Evolutionary conservation across 1,284 basidiomycete genomes (phyloP).

Genomic region (Hemileccinum hortonii): DNA sequence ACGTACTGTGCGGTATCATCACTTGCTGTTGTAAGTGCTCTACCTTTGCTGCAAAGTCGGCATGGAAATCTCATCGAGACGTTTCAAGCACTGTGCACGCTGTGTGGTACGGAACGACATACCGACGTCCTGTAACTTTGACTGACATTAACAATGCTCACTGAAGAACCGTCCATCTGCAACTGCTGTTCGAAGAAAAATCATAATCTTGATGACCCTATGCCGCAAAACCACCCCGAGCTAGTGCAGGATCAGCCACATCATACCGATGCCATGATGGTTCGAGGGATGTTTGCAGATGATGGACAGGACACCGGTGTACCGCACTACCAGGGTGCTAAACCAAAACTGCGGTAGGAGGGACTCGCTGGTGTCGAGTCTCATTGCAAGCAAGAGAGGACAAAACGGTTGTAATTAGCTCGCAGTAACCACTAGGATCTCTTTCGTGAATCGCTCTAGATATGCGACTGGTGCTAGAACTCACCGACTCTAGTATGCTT

Average conservation of each 20-base stretch:
- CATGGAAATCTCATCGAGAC: conserved; percentile 6
- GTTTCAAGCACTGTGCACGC: conserved; percentile 17
- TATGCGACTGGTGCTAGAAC: neutral
- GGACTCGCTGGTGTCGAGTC: neutral
- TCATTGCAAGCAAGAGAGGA: neutral
- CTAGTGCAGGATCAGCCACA: conserved; percentile 19
- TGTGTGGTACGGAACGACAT: conserved; percentile 12
- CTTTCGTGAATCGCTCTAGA: neutral
- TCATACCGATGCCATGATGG: conserved; percentile 14
- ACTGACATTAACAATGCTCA: conserved; percentile 1
- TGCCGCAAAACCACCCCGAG: neutral
- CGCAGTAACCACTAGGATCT: neutral
- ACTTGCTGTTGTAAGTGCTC: conserved; percentile 26
- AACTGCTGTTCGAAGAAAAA: conserved; percentile 18
- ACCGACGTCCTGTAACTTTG: neutral
- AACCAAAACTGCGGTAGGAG: conserved; percentile 14
- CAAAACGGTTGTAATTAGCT: neutral
- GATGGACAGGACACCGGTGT: conserved; percentile 4
- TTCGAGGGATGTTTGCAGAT: conserved; percentile 8
- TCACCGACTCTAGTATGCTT: conserved; percentile 14
- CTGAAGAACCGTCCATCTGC: conserved; percentile 16
- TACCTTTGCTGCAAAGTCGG: neutral
- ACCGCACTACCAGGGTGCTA: conserved; percentile 20
- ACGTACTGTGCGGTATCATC: conserved; percentile 20
- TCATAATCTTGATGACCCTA: conserved; percentile 1